These are phyloP conservation scores for Irpex sp. DNA, from an alignment of 1,284 basidiomycete species.

Conservation along the genomic window DNA sequence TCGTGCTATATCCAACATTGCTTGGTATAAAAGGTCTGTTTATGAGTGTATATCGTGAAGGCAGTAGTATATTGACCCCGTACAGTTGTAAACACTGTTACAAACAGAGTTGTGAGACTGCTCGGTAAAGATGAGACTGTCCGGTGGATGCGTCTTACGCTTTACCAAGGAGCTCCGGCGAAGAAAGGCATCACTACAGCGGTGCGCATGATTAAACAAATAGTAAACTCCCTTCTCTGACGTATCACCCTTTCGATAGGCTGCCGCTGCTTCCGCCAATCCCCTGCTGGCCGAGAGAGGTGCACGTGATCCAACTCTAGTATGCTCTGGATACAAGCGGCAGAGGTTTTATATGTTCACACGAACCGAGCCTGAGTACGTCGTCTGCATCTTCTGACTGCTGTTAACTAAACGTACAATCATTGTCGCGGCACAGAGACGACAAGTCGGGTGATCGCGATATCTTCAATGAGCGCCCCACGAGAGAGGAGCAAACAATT, in stretches of 20 bases:
- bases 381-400: constrained; percentile 10
- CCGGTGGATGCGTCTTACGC: constrained; percentile 82
- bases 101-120: constrained; percentile 88
- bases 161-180: constrained; percentile 92
- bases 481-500: constrained; percentile 93
- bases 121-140: constrained; percentile 95
- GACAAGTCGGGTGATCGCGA: constrained; percentile 89
- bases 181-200: constrained; percentile 76
- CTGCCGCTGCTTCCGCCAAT: constrained; percentile 94
- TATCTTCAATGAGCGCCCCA: constrained; percentile 98
- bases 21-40: constrained; percentile 89
- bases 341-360: constrained; percentile 98
- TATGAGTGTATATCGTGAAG: not conserved
- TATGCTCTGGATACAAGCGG: constrained; percentile 91
- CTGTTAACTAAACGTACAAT: constrained; percentile 3
- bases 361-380: constrained; percentile 85
- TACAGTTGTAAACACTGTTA: constrained; percentile 89
- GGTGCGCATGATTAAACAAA: constrained; percentile 38
- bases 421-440: constrained; percentile 51
- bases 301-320: constrained; percentile 86
- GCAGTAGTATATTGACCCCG: not conserved
- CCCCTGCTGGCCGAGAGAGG: constrained; percentile 86
- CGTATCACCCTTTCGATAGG: constrained; percentile 37
- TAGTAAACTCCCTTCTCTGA: not conserved
- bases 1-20: constrained; percentile 90